Evolutionary conservation across 129 eudicot genomes (phyloP).

Genomic region (Ambrosia artemisiifolia): DNA sequence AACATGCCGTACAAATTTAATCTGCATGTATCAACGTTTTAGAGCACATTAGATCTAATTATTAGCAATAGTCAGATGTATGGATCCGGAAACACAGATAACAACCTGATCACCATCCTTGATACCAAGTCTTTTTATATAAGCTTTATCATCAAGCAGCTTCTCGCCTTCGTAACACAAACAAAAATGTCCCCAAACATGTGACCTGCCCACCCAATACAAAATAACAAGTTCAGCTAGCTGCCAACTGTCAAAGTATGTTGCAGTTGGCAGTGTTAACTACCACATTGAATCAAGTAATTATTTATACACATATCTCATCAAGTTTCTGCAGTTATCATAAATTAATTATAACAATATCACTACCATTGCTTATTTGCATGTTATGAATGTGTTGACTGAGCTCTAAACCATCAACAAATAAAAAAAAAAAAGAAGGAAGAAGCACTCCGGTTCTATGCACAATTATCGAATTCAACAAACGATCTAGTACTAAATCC

Average conservation of each 20-base stretch:
- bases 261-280: conserved; percentile 4
- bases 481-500: background rate
- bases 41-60: background rate
- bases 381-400: conserved; percentile 8
- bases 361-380: background rate
- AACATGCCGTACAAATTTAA: conserved; percentile 37
- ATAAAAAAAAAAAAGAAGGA: background rate
- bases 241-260: conserved; percentile 2
- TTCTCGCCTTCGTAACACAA: conserved; percentile 53
- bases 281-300: background rate
- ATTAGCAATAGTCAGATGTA: background rate
- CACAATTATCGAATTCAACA: background rate
- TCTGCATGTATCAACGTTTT: conserved; percentile 18
- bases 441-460: background rate
- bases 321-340: background rate
- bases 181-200: conserved; percentile 63
- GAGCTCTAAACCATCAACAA: conserved; percentile 5
- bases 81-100: background rate
- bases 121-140: conserved; percentile 45
- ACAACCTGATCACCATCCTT: conserved; percentile 68
- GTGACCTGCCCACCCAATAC: conserved; percentile 35
- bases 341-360: background rate
- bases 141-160: conserved; percentile 40
- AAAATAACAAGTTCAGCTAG: conserved; percentile 1
- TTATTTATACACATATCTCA: background rate